These are phyloP conservation scores for Fusarium sororula DNA, from an alignment of 2,329 filamentous ascomycete genomes.

Conservation along the genomic window DNA sequence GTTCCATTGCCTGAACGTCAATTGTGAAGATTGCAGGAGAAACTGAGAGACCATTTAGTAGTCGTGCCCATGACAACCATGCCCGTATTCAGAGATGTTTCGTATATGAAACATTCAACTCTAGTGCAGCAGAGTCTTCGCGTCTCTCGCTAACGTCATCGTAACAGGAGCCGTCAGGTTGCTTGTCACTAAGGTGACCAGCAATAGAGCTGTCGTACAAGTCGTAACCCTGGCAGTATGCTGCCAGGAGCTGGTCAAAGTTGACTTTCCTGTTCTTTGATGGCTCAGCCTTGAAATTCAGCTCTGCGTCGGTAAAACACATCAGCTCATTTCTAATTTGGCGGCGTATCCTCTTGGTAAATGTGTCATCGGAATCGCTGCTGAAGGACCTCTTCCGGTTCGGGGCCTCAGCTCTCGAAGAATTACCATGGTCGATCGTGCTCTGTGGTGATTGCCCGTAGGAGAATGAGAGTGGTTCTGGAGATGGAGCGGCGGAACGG, in stretches of 20 bases:
- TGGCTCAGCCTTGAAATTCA: not conserved
- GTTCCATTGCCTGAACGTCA: rapidly evolving
- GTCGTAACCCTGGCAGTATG: not conserved
- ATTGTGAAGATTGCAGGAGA: not conserved
- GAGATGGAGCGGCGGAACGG: too few relatives aligned
- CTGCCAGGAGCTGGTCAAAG: not conserved
- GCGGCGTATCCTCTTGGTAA: not conserved
- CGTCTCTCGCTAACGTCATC: not conserved
- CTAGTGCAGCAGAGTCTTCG: rapidly evolving
- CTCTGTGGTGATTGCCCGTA: not conserved
- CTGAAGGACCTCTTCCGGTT: not conserved
- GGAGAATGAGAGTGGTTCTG: not conserved
- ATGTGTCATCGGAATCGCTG: too few relatives aligned
- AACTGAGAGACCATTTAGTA: too few relatives aligned
- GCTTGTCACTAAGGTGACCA: rapidly evolving
- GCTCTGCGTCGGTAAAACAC: not conserved
- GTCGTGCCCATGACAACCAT: rapidly evolving
- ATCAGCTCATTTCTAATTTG: not conserved
- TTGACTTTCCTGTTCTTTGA: not conserved
- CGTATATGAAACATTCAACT: not conserved
- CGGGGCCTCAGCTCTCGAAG: rapidly evolving
- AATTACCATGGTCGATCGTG: rapidly evolving
- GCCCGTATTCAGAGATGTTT: rapidly evolving
- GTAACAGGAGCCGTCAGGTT: not conserved
- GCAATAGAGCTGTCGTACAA: rapidly evolving